phyloP scores from a whole-genome alignment of 805 yeast genomes.

The Hanseniaspora valbyensis region DNA sequence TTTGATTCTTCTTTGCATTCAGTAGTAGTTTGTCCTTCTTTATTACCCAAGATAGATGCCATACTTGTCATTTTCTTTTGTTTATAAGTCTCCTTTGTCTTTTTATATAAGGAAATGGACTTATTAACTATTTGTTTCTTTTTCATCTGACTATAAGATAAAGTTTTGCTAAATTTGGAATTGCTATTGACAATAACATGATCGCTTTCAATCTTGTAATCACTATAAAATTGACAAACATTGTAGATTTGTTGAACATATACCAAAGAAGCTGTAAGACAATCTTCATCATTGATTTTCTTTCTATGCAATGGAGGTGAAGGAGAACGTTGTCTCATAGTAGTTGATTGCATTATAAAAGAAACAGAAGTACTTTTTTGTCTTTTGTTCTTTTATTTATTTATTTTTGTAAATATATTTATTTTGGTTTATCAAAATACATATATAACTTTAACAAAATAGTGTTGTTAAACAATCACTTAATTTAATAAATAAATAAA shows the following conservation, averaged over 20 bases:
- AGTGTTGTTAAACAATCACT: no score
- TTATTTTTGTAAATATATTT: no score
- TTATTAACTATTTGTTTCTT: constrained; percentile 7
- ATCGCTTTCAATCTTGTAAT: neutral
- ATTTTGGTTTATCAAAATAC: no score
- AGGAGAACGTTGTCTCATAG: neutral
- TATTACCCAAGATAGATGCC: neutral
- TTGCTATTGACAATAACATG: neutral
- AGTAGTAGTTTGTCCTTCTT: neutral
- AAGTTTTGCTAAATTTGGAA: constrained; percentile 1
- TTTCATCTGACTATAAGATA: constrained; percentile 8
- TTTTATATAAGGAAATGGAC: constrained; percentile 8
- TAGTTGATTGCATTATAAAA: neutral
- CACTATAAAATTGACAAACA: constrained; percentile 6
- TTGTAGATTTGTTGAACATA: neutral
- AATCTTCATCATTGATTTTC: constrained; percentile 8
- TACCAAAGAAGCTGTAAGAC: neutral
- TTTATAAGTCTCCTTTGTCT: constrained; percentile 8
- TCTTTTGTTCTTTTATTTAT: no score
- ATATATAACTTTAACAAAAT: no score
- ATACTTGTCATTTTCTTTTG: constrained; percentile 2
- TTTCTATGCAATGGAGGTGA: neutral
- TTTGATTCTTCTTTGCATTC: neutral
- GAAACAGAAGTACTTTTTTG: no score
- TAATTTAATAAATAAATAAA: no score